These are phyloP conservation scores for Crepidotus sp. DNA, from an alignment of 1,284 basidiomycete species.

Conservation along the genomic window DNA sequence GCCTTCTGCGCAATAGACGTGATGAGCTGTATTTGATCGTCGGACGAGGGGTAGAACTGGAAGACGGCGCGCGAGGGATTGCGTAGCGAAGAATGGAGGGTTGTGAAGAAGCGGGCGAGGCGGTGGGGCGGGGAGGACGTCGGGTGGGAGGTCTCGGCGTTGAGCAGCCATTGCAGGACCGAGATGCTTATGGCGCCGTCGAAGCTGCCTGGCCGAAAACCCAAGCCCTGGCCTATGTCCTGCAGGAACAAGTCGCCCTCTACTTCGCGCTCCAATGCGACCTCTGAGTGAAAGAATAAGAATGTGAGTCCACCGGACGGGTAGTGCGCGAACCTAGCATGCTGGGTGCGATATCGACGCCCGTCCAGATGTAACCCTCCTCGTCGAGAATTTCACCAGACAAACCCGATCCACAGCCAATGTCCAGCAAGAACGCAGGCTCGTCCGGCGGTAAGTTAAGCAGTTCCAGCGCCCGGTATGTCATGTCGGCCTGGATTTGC, in stretches of 20 bases:
- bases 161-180: slow-evolving; percentile 97
- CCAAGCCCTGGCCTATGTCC: slow-evolving; percentile 90
- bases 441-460: slow-evolving; percentile 73
- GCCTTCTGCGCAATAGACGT: slow-evolving; percentile 89
- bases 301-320: not conserved
- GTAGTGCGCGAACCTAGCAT: slow-evolving; percentile 73
- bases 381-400: slow-evolving; percentile 96
- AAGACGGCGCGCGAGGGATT: slow-evolving; percentile 92
- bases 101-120: slow-evolving; percentile 91
- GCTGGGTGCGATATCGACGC: slow-evolving; percentile 91
- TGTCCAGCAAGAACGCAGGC: slow-evolving; percentile 84
- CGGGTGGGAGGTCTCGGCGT: slow-evolving; percentile 89
- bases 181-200: slow-evolving; percentile 99
- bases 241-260: slow-evolving; percentile 91
- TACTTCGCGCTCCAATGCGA: slow-evolving; percentile 87
- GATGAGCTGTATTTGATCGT: slow-evolving; percentile 94
- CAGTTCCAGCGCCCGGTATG: slow-evolving; percentile 89
- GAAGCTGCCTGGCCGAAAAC: slow-evolving; percentile 93
- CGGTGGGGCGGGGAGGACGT: slow-evolving; percentile 90
- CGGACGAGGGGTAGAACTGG: slow-evolving; percentile 92
- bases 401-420: slow-evolving; percentile 97
- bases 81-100: slow-evolving; percentile 84
- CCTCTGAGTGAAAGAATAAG: slow-evolving; percentile 46
- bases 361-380: slow-evolving; percentile 90
- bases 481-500: slow-evolving; percentile 97